Percentiles rank a stretch among this genome's conserved stretches.
phyloP scores from a whole-genome alignment of 441 rosid genomes.

The Eutrema salsugineum region DNA sequence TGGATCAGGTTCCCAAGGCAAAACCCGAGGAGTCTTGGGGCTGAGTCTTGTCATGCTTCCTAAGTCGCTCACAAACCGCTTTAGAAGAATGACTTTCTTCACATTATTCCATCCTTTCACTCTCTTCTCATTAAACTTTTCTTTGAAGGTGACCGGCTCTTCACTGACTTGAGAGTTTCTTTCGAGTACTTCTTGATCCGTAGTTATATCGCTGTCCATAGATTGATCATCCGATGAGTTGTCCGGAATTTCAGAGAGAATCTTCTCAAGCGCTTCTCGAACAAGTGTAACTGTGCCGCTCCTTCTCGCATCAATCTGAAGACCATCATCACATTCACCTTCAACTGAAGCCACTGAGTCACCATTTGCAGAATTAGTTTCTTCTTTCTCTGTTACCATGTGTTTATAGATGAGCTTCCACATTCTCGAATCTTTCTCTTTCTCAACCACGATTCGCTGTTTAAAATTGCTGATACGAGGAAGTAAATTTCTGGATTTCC shows the following conservation, averaged over 20 bases:
- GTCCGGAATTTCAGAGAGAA: slow-evolving; percentile 73
- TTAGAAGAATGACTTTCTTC: slow-evolving; percentile 66
- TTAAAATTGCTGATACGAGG: slow-evolving; percentile 12
- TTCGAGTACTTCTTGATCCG: slow-evolving; percentile 40
- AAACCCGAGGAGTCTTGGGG: slow-evolving; percentile 49
- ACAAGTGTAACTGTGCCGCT: slow-evolving; percentile 68
- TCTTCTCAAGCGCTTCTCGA: slow-evolving; percentile 73
- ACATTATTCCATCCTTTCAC: slow-evolving; percentile 76
- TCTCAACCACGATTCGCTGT: slow-evolving; percentile 34
- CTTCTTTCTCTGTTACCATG: slow-evolving; percentile 60
- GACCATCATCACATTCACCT: slow-evolving; percentile 27
- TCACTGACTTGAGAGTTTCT: slow-evolving; percentile 32
- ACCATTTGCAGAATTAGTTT: neutral
- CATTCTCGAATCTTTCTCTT: slow-evolving; percentile 51
- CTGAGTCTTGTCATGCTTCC: slow-evolving; percentile 57
- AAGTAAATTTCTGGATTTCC: slow-evolving; percentile 4
- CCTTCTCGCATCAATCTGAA: slow-evolving; percentile 39
- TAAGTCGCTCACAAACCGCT: slow-evolving; percentile 78
- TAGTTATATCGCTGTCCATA: slow-evolving; percentile 26
- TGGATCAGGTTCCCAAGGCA: slow-evolving; percentile 47
- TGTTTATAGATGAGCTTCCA: slow-evolving; percentile 86
- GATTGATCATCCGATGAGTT: slow-evolving; percentile 59
- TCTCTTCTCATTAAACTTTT: slow-evolving; percentile 38
- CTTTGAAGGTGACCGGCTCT: slow-evolving; percentile 26
- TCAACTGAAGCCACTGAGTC: slow-evolving; percentile 19